Evolutionary conservation across 306 rosid species (phyloP), one percentile per base, ranked within the genome.

Genomic region (Dryas drummondii): DNA sequence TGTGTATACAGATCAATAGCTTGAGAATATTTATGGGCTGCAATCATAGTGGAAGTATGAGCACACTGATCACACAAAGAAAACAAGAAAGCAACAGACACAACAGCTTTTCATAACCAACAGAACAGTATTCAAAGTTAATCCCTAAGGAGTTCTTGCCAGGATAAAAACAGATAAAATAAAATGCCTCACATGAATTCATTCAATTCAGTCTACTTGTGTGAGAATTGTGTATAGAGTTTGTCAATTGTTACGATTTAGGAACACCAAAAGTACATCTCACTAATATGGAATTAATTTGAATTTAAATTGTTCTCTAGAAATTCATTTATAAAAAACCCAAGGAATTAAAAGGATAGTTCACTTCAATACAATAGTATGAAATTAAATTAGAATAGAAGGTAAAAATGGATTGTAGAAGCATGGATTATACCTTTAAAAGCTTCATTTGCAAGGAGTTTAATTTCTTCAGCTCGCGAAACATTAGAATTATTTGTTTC

Each of bases 21-120:
- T 84, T 89, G 97, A 40, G 84, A 45, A 83, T 81, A 92, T 80
- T 92, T 94, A 83, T 87, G 93, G 67, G 93, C 99, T 94, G 97
- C 79, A 82, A 80, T 59, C 69, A 70, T 81, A 74, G 17, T 14
- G 78, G 74, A 37, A 73, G 32, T 66, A 70, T 90, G 66, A 86
- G 85, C 80, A 68, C 62, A 68, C 49, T 45, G 41, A 52, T 66
- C 40, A 41, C 37, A 41, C 22, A 32, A 59, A 10, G 63, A 70
- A 14, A 71, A 58, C 27, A 75, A 44, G 37, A 67, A 49, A 58
- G 52, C 62, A 74, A 71, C 69, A 14, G 52, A 15, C 60, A 59
- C 22, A 81, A 56, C 56, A 49, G 44, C 37, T 2, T 1, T 51
- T 70, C 60, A 52, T 40, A 22, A 62, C 56, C 74, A 84, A 73